Conservation (phyloP, 352 stramenopile genomes). For the Pythium dissotocum region DNA sequence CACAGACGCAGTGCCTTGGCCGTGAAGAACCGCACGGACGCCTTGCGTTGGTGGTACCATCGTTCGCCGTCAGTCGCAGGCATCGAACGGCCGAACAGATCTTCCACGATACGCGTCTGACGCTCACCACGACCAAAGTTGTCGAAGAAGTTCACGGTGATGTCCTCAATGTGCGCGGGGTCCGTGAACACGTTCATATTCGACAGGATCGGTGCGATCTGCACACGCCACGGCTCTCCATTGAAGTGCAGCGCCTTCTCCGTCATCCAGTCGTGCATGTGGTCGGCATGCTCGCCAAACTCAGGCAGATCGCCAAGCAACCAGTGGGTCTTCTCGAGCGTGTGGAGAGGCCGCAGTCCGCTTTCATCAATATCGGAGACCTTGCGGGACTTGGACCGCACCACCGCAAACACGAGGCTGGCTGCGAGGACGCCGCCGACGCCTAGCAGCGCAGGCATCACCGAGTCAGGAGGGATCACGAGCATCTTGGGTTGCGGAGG, state of each 20-base stretch:
- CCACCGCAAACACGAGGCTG: not conserved
- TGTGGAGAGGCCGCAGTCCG: not conserved
- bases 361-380: not conserved
- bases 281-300: not conserved
- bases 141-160: conserved; percentile 34
- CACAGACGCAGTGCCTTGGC: conserved; percentile 38
- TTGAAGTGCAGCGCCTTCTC: conserved; percentile 3
- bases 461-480: not conserved
- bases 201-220: not conserved
- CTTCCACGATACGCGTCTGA: conserved; percentile 12
- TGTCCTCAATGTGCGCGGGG: conserved; percentile 12
- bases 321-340: not conserved
- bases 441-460: not conserved
- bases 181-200: conserved; percentile 10
- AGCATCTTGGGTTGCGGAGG: not conserved
- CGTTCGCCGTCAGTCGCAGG: conserved; percentile 22
- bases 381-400: not conserved
- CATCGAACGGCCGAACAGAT: conserved; percentile 14
- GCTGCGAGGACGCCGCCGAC: not conserved
- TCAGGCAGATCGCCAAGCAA: conserved; percentile 8
- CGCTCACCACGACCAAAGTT: conserved; percentile 30
- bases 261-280: conserved; percentile 12
- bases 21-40: conserved; percentile 43
- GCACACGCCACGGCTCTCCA: conserved; percentile 11
- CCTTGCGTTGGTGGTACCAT: conserved; percentile 50